Base-by-base conservation (phyloP, 2,329 filamentous ascomycete genomes). In the Fusarium beomiforme region DNA sequence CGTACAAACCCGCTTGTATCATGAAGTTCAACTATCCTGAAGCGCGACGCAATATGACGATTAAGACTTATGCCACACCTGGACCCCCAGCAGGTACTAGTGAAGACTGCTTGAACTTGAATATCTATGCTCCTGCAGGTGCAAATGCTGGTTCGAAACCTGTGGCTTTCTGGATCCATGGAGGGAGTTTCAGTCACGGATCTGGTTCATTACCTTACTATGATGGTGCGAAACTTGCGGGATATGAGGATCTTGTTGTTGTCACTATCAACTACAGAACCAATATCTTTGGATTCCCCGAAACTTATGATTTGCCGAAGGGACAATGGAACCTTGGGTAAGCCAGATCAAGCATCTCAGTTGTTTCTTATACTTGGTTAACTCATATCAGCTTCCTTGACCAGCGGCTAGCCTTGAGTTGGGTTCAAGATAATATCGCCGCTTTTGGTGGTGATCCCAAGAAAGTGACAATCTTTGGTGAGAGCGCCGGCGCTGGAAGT, bases 401-500 rank as follows among this genome's bases (percentile, higher is more conserved):
- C 5, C 85, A 88, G 75, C 79, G 84, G 4, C 67, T 85, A n/a
- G 86, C 83, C 0, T 75, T 87, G 6, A 75, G 79, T 34, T 88
- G 85, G 86, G 78, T 88, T 34, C 83, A 84, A 58, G 83, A 83
- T 46, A 88, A 85, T 66, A 86, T 87, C 47, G 79, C 69, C 8
- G 78, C 79, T 6, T 87, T 87, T 41, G 85, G 85, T 21, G 86
- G 85, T 17, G 80, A 85, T 34, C 80, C 82, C 3, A 58, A 72
- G 3, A 81, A 83, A 43, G 83, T 88, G 9, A 86, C 84, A 4
- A 78, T 88, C 33, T 87, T 83, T 79, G 87, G 85, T 26, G 85
- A 89, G 78, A 86, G 83, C 2, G 85, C 87, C 0, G 87, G 87
- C 4, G 85, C 7, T 84, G 90, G 89, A 39, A 90, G 88, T 0